Percentiles rank a stretch among this genome's conserved stretches.
Conservation (phyloP, 2,329 filamentous ascomycete species). For the Sclerotinia borealis region DNA sequence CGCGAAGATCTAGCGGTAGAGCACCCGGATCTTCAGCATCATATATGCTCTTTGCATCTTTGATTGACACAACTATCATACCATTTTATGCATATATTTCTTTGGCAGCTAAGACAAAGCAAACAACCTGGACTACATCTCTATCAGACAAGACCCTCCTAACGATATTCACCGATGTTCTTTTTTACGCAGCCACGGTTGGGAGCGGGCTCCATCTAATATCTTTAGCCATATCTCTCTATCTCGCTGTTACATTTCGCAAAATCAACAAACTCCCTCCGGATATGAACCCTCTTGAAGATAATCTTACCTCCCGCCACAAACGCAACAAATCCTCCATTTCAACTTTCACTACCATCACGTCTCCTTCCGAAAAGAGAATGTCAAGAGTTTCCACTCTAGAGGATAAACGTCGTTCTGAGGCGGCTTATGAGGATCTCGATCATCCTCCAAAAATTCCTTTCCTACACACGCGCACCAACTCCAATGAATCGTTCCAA, state of each 20-base stretch:
- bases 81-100: slow-evolving; percentile 53
- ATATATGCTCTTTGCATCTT: slow-evolving; percentile 78
- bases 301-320: slow-evolving; percentile 75
- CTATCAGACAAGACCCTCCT: slow-evolving; percentile 51
- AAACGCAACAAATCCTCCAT: slow-evolving; percentile 62
- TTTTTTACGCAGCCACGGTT: slow-evolving; percentile 61
- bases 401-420: slow-evolving; percentile 40
- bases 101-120: slow-evolving; percentile 37
- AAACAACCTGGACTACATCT: slow-evolving; percentile 59
- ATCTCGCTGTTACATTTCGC: slow-evolving; percentile 71
- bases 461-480: slow-evolving; percentile 71
- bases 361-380: slow-evolving; percentile 48
- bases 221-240: slow-evolving; percentile 65
- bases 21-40: slow-evolving; percentile 76
- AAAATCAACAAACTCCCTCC: slow-evolving; percentile 78
- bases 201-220: slow-evolving; percentile 63
- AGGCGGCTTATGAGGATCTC: slow-evolving; percentile 40
- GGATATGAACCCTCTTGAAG: slow-evolving; percentile 91
- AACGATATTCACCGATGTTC: slow-evolving; percentile 55
- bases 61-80: slow-evolving; percentile 58
- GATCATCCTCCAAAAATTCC: slow-evolving; percentile 55
- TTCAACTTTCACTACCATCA: slow-evolving; percentile 33
- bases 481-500: slow-evolving; percentile 52
- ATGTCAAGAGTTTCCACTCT: slow-evolving; percentile 39
- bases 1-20: slow-evolving; percentile 61